A percentile compares a stretch with the other conserved stretches of the same genome.
phyloP scores from a whole-genome alignment of 768 basidiomycete genomes.

The Boletus rubescentipes region DNA sequence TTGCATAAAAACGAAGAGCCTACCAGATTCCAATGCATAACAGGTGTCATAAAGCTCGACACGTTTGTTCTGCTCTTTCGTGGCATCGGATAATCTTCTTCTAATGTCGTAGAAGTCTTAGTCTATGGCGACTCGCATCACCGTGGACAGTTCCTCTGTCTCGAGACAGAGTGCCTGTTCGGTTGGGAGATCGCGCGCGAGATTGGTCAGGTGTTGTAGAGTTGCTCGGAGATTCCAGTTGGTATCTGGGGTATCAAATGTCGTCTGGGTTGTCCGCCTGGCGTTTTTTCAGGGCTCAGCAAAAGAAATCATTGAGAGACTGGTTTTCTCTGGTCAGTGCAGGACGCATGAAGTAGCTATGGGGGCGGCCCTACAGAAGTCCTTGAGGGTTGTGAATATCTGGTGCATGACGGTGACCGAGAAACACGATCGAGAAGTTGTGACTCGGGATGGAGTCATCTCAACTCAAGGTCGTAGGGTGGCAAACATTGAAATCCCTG shows the following conservation, averaged over 20 bases:
- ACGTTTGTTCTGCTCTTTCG: constrained; percentile 6
- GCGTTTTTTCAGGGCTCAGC: background rate
- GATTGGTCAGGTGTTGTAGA: background rate
- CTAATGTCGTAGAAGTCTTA: constrained; percentile 14
- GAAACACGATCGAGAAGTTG: too few relatives aligned
- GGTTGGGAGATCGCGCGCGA: constrained; percentile 3
- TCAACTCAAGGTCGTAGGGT: too few relatives aligned
- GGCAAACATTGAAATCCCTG: too few relatives aligned
- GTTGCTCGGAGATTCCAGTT: background rate
- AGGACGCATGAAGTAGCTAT: constrained; percentile 10
- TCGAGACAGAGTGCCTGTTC: constrained; percentile 16
- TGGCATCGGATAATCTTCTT: constrained; percentile 6
- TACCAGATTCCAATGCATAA: constrained; percentile 11
- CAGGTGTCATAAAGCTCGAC: constrained; percentile 13
- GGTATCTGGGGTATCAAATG: background rate
- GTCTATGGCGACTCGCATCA: constrained; percentile 19
- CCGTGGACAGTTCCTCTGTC: constrained; percentile 16
- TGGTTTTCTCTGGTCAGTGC: background rate
- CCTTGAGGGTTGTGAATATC: constrained; percentile 10
- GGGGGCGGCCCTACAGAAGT: background rate
- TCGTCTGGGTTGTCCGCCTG: background rate
- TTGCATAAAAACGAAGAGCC: background rate
- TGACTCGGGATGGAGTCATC: too few relatives aligned
- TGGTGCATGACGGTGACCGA: too few relatives aligned
- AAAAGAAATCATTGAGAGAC: background rate